Evolutionary conservation across 441 rosid species (phyloP).

Genomic region (Erodium moschatum): DNA sequence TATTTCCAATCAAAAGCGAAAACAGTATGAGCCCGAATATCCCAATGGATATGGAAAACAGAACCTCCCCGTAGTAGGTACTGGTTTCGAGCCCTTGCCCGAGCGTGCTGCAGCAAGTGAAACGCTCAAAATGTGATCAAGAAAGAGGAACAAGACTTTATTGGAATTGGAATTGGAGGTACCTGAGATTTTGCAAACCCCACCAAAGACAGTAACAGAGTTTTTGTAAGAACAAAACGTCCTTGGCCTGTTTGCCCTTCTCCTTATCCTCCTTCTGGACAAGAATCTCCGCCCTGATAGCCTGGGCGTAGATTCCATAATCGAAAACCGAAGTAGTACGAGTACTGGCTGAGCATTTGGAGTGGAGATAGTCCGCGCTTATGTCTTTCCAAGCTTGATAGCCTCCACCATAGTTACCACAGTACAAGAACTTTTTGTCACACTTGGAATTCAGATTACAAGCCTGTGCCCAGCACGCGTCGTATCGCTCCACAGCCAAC

Average conservation of each 20-base stretch:
- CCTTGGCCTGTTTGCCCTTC: background rate
- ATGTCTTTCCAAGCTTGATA: slow-evolving; percentile 41
- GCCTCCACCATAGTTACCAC: slow-evolving; percentile 41
- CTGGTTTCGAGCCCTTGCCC: slow-evolving; percentile 87
- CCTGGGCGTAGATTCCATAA: slow-evolving; percentile 66
- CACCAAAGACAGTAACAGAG: slow-evolving; percentile 86
- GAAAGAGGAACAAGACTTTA: background rate
- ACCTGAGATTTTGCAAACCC: slow-evolving; percentile 93
- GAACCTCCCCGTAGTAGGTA: slow-evolving; percentile 58
- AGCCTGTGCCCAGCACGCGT: slow-evolving; percentile 57
- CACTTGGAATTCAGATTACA: slow-evolving; percentile 41
- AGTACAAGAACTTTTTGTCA: slow-evolving; percentile 44
- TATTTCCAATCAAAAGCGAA: slow-evolving; percentile 78
- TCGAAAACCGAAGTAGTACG: slow-evolving; percentile 36
- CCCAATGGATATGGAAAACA: slow-evolving; percentile 77
- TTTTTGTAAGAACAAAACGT: slow-evolving; percentile 36
- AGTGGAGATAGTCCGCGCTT: slow-evolving; percentile 32
- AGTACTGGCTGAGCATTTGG: slow-evolving; percentile 30
- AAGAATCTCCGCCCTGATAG: slow-evolving; percentile 55
- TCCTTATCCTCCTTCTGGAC: background rate
- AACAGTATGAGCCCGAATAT: slow-evolving; percentile 73
- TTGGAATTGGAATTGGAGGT: background rate
- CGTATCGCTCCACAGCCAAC: slow-evolving; percentile 69
- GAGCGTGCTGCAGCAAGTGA: slow-evolving; percentile 44
- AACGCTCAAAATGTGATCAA: background rate